Percentiles rank a stretch among this genome's conserved stretches.
These are phyloP conservation scores for Marasmius tenuissimus DNA, from an alignment of 1,284 basidiomycete genomes.

Conservation along the genomic window DNA sequence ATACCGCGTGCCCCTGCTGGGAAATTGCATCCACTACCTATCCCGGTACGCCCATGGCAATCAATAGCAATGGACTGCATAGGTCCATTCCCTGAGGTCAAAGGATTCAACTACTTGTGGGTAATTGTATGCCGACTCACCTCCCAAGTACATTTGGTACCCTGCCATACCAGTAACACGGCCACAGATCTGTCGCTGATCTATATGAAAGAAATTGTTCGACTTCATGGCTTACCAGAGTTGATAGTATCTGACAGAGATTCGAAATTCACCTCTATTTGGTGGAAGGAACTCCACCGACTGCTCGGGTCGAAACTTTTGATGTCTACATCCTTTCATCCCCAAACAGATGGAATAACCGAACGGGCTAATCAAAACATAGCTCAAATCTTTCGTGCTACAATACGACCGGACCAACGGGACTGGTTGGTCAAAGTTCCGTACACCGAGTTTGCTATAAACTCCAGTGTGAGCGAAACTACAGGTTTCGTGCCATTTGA, in stretches of 20 bases:
- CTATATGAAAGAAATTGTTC: slow-evolving; percentile 19
- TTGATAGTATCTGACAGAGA: slow-evolving; percentile 26
- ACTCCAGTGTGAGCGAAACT: slow-evolving; percentile 18
- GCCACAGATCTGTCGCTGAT: slow-evolving; percentile 10
- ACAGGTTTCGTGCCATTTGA: slow-evolving; percentile 38
- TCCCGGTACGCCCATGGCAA: slow-evolving; percentile 21
- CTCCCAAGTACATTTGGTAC: slow-evolving; percentile 20
- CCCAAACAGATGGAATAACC: slow-evolving; percentile 9
- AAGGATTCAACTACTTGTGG: slow-evolving; percentile 11
- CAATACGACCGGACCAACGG: slow-evolving; percentile 28
- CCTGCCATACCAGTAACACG: slow-evolving; percentile 13
- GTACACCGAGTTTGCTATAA: slow-evolving; percentile 20
- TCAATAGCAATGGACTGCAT: slow-evolving; percentile 28
- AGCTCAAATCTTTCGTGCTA: slow-evolving; percentile 22
- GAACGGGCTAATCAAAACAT: slow-evolving; percentile 26
- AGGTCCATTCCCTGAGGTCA: slow-evolving; percentile 23
- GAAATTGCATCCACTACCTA: slow-evolving; percentile 14
- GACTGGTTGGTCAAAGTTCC: slow-evolving; percentile 32
- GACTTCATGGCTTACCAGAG: slow-evolving; percentile 23
- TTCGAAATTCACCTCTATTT: slow-evolving; percentile 24
- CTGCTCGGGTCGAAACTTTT: slow-evolving; percentile 21
- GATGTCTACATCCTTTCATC: background rate
- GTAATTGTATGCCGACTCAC: slow-evolving; percentile 19
- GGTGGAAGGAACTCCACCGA: slow-evolving; percentile 26
- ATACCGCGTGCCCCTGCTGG: slow-evolving; percentile 12